A percentile compares a stretch with the other conserved stretches of the same genome.
phyloP scores from a whole-genome alignment of 108 stramenopile genomes.

The Discostella pseudostelligera region DNA sequence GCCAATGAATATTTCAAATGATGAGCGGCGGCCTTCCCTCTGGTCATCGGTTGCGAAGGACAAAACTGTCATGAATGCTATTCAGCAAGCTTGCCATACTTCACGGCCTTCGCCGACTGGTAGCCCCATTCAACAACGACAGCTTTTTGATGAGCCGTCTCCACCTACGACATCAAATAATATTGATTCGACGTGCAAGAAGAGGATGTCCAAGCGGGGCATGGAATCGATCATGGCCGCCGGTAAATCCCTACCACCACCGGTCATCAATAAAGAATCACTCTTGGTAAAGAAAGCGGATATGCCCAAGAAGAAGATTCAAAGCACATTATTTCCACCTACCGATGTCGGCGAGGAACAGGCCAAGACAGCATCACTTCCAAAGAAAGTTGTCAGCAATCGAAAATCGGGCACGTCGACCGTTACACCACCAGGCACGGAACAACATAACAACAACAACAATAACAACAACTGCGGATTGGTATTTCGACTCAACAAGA shows the following conservation, averaged over 20 bases:
- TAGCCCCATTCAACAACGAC: conserved; percentile 28
- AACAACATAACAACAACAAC: too few relatives aligned
- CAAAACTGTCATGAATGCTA: conserved; percentile 13
- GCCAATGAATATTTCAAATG: background rate
- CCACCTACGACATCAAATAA: background rate
- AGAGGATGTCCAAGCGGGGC: conserved; percentile 12
- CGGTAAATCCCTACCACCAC: conserved; percentile 30
- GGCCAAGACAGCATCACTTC: background rate
- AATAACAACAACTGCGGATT: conserved; percentile 5
- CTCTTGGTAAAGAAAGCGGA: conserved; percentile 1
- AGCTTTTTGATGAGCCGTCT: conserved; percentile 26
- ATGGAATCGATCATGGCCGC: conserved; percentile 35
- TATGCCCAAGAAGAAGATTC: conserved; percentile 14
- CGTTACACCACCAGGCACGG: conserved; percentile 20
- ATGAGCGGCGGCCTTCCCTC: conserved; percentile 21
- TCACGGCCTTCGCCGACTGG: conserved; percentile 9
- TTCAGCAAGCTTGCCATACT: conserved; percentile 31
- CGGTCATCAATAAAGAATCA: conserved; percentile 16
- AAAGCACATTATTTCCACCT: conserved; percentile 11
- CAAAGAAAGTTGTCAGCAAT: conserved; percentile 7
- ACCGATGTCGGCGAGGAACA: background rate
- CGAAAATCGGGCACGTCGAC: conserved; percentile 17
- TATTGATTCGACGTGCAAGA: conserved; percentile 20
- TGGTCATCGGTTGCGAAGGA: conserved; percentile 3
- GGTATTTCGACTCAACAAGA: conserved; percentile 34